phyloP scores from a whole-genome alignment of 192 early-diverging fungal species.

The Backusella tarrabulga region DNA sequence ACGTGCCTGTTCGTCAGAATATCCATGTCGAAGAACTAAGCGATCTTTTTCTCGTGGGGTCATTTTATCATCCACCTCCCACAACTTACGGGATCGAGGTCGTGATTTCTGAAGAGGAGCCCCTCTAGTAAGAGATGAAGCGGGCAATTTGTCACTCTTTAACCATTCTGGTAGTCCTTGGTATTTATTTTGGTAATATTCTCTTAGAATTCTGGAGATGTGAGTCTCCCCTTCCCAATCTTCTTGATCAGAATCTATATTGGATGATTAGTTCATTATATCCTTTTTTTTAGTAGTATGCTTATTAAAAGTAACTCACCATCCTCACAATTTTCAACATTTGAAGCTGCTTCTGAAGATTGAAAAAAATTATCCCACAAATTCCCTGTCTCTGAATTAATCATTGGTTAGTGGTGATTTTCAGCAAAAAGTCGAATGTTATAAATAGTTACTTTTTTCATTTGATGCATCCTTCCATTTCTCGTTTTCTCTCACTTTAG shows the following conservation, averaged over 20 bases:
- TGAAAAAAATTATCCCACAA: not conserved
- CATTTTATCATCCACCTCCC: not conserved
- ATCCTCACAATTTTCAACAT: not conserved
- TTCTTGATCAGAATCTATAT: conserved; percentile 53
- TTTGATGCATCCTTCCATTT: not conserved
- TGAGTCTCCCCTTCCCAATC: conserved; percentile 55
- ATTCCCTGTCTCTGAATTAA: not conserved
- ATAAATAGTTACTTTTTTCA: not conserved
- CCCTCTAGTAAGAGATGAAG: not conserved
- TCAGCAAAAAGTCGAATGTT: not conserved
- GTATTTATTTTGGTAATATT: conserved; percentile 47
- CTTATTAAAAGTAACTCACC: not conserved
- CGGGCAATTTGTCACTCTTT: not conserved
- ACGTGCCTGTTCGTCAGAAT: not conserved
- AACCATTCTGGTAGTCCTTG: conserved; percentile 28
- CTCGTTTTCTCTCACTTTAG: not conserved
- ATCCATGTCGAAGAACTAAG: not conserved
- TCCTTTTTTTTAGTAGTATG: not conserved
- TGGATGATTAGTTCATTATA: not conserved
- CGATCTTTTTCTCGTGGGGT: not conserved
- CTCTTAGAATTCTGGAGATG: conserved; percentile 49
- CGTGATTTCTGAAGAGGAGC: not conserved
- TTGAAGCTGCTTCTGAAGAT: not conserved
- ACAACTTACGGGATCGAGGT: not conserved
- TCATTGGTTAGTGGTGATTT: not conserved